Evolutionary conservation across 2,329 filamentous ascomycete genomes (phyloP), one percentile per base, ranked within the genome.

Genomic region (Trichophyton benhamiae): DNA sequence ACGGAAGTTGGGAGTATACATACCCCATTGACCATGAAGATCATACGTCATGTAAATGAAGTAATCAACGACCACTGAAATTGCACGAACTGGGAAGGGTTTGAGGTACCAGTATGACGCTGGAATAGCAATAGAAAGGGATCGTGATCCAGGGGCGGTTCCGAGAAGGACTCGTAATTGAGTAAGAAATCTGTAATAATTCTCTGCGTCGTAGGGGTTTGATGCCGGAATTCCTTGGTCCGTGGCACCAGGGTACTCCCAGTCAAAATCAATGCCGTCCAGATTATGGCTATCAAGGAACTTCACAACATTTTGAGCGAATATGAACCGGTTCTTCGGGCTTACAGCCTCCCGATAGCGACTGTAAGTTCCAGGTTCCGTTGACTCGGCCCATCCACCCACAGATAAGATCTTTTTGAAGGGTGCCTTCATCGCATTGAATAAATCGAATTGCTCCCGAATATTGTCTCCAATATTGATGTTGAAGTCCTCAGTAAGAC

Each of bases 361-460:
- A n/a, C 61, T 55, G 62, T 71, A 76, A 0, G 73, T 75, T 1
- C 52, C 67, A 0, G 73, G 69, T 2, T 69, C 67, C 0, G 76
- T 77, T 2, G 71, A 75, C 61, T 73, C 72, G 36, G 66, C 68
- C 77, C 77, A 78, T 41, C 77, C 77, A 20, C 76, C 76, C 61
- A 79, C 71, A 22, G 57, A 59, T 11, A 59, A n/a, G 4, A 59
- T 59, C 17, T 42, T 38, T 38, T 59, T 59, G 13, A 58, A 36
- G 13, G 20, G 20, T 17, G 30, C 36, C 8, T 27, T n/a, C 17
- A 41, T 58, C 9, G 7, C 1, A 15, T 55, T 55, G 2, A 55
- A 33, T n/a, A 17, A 20, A 20, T 58, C 33, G 33, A 41, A 41
- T 38, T 44, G 25, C 17, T 52, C n/a, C 68, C 63, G 27, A 70